phyloP scores from a whole-genome alignment of 495 filamentous ascomycete genomes.

The Chlorociboria aeruginascens region DNA sequence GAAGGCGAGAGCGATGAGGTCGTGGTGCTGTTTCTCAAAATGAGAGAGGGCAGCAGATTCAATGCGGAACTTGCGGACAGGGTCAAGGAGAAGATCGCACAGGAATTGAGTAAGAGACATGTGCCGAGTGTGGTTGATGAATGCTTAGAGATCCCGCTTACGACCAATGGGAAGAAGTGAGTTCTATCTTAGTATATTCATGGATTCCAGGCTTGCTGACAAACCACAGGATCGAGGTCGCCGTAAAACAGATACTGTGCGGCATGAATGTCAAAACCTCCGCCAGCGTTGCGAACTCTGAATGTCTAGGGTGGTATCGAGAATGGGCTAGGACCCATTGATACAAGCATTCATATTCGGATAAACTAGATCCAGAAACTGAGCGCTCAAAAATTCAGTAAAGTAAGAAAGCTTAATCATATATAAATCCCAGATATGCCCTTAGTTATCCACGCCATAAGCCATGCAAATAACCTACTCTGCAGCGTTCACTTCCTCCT shows the following conservation, averaged over 20 bases:
- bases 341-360: not conserved
- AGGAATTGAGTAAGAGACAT: constrained; percentile 56
- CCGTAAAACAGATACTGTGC: constrained; percentile 74
- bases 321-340: constrained; percentile 14
- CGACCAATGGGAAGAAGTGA: constrained; percentile 27
- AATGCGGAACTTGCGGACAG: constrained; percentile 38
- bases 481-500: too few species aligned
- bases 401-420: too few species aligned
- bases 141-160: constrained; percentile 68
- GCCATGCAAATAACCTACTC: too few species aligned
- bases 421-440: too few species aligned
- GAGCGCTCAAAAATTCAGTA: too few species aligned
- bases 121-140: constrained; percentile 67
- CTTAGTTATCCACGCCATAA: too few species aligned
- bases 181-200: constrained; percentile 1
- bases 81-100: constrained; percentile 47
- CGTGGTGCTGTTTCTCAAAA: constrained; percentile 63
- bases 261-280: constrained; percentile 61
- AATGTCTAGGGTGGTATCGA: constrained; percentile 19
- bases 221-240: constrained; percentile 68
- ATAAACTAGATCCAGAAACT: too few species aligned
- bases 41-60: constrained; percentile 46
- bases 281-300: constrained; percentile 23
- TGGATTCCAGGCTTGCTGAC: not conserved
- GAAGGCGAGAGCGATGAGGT: constrained; percentile 55